These are phyloP conservation scores for Priceomyces castillae DNA, from an alignment of 805 yeast genomes.

Conservation along the genomic window DNA sequence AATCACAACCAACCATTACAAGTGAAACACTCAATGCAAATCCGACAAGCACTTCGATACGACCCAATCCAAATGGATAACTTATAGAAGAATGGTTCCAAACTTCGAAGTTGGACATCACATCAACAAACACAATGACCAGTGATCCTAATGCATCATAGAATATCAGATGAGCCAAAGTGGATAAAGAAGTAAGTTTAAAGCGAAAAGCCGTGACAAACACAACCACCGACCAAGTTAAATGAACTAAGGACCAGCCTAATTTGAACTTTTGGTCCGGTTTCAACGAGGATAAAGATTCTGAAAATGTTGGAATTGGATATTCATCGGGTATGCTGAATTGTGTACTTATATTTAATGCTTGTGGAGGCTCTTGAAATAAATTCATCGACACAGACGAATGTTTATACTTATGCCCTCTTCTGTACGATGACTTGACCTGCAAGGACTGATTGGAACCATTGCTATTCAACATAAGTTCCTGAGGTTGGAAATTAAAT, in stretches of 20 bases:
- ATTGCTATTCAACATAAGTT: conserved; percentile 30
- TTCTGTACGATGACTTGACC: conserved; percentile 65
- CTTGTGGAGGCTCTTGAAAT: conserved; percentile 83
- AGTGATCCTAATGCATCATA: conserved; percentile 82
- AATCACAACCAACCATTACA: conserved; percentile 86
- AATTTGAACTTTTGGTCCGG: conserved; percentile 57
- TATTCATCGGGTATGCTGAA: conserved; percentile 58
- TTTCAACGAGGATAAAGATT: conserved; percentile 59
- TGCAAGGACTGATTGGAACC: conserved; percentile 22
- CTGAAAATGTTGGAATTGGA: conserved; percentile 70
- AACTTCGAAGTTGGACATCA: conserved; percentile 87
- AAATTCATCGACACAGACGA: conserved; percentile 95
- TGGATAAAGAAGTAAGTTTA: conserved; percentile 60
- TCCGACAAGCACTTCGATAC: conserved; percentile 83
- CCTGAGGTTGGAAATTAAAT: conserved; percentile 64
- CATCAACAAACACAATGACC: conserved; percentile 65
- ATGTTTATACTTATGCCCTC: conserved; percentile 94
- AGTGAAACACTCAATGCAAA: conserved; percentile 84
- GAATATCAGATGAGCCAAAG: conserved; percentile 81
- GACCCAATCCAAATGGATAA: conserved; percentile 91
- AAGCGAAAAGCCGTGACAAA: conserved; percentile 59
- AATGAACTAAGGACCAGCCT: conserved; percentile 58
- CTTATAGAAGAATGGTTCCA: conserved; percentile 82
- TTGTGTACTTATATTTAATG: conserved; percentile 42
- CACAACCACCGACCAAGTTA: conserved; percentile 50